Conservation (phyloP, 2,329 filamentous ascomycete genomes). For the Sporothrix luriei region DNA sequence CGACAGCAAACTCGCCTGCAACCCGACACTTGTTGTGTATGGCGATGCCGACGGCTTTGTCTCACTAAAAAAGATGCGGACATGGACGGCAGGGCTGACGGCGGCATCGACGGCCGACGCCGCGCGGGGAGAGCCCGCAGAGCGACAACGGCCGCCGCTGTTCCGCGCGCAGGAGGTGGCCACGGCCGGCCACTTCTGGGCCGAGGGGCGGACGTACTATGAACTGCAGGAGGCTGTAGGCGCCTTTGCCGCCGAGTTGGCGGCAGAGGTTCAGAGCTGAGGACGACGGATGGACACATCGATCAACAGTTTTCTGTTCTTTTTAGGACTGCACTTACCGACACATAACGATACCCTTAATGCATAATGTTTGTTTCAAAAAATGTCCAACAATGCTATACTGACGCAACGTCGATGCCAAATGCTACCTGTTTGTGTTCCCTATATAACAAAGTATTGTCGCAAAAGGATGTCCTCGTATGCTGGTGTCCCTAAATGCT, state of each 20-base stretch:
- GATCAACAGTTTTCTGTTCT: not conserved
- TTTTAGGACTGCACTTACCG: not conserved
- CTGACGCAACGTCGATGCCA: not conserved
- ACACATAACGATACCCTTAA: slow-evolving; percentile 23
- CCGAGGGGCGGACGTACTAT: slow-evolving; percentile 48
- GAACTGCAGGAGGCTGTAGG: slow-evolving; percentile 43
- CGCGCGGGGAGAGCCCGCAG: not conserved
- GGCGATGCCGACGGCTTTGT: slow-evolving; percentile 77
- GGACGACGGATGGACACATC: not conserved
- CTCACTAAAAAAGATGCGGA: slow-evolving; percentile 62
- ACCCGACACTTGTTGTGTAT: slow-evolving; percentile 70
- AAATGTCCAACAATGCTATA: not conserved
- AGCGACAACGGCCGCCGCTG: slow-evolving; percentile 37
- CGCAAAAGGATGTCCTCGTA: not conserved
- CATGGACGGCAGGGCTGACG: slow-evolving; percentile 62
- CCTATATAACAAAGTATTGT: not conserved
- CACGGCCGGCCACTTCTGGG: slow-evolving; percentile 59
- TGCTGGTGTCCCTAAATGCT: not conserved
- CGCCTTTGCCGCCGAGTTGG: slow-evolving; percentile 40
- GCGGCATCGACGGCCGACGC: slow-evolving; percentile 38
- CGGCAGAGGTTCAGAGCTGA: not conserved
- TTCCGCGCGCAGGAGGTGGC: slow-evolving; percentile 51
- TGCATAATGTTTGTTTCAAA: too few relatives aligned
- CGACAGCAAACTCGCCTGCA: slow-evolving; percentile 59
- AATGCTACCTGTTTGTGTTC: not conserved